Evolutionary conservation across 805 yeast species (phyloP).

Genomic region (Wickerhamiella vanderwaltii): DNA sequence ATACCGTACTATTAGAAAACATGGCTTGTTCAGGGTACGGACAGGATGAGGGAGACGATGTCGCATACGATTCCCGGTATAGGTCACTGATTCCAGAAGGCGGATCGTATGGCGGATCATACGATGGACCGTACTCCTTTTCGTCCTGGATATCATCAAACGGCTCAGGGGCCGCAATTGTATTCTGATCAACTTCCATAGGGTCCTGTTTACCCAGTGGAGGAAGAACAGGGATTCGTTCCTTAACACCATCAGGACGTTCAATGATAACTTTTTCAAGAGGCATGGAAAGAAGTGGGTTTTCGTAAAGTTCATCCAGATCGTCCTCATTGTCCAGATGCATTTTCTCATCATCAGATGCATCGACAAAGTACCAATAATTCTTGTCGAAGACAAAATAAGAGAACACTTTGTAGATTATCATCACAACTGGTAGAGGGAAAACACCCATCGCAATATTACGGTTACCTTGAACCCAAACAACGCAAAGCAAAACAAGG

Average conservation of each 20-base stretch:
- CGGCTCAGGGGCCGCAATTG: neutral
- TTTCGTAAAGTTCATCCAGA: constrained; percentile 15
- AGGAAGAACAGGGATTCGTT: neutral
- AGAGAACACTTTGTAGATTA: constrained; percentile 24
- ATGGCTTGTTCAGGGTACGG: constrained; percentile 10
- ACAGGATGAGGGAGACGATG: constrained; percentile 1
- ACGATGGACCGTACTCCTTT: neutral
- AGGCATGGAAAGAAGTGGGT: constrained; percentile 15
- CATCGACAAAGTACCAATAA: constrained; percentile 15
- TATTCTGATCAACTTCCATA: neutral
- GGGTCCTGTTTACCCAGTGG: neutral
- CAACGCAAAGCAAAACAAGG: constrained; percentile 27
- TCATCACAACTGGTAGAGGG: constrained; percentile 24
- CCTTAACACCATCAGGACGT: constrained; percentile 2
- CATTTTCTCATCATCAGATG: constrained; percentile 1
- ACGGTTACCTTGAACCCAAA: constrained; percentile 31
- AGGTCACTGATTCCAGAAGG: neutral
- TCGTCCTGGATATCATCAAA: neutral
- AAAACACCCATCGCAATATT: constrained; percentile 24
- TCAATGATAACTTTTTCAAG: constrained; percentile 1
- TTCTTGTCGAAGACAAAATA: constrained; percentile 14
- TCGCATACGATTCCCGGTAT: neutral
- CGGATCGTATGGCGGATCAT: neutral
- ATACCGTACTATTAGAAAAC: neutral
- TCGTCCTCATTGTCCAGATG: neutral